Percentiles rank a stretch among this genome's conserved stretches.
phyloP scores from a whole-genome alignment of 345 rosid genomes.

The Excoecaria agallocha region DNA sequence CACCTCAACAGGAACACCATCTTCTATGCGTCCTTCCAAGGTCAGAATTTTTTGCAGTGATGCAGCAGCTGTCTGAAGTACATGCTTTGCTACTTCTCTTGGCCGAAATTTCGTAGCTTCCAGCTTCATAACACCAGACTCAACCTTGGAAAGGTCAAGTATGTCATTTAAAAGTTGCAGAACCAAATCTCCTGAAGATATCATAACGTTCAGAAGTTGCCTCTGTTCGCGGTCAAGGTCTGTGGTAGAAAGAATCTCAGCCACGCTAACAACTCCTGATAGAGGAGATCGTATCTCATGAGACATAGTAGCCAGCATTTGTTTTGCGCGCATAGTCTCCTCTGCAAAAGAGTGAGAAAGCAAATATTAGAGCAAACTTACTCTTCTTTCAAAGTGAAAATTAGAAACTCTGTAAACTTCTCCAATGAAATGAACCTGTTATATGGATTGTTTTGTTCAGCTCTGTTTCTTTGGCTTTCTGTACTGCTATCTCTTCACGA shows the following conservation, averaged over 20 bases:
- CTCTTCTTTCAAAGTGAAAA: conserved; percentile 2
- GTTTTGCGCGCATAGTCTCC: conserved; percentile 98
- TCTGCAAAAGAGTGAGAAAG: conserved; percentile 40
- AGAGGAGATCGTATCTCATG: conserved; percentile 97
- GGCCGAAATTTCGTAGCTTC: conserved; percentile 95
- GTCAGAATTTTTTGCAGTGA: conserved; percentile 73
- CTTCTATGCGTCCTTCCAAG: conserved; percentile 76
- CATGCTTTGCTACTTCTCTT: conserved; percentile 88
- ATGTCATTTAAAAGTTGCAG: conserved; percentile 93
- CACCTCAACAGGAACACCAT: conserved; percentile 90
- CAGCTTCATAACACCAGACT: conserved; percentile 97
- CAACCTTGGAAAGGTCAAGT: conserved; percentile 98
- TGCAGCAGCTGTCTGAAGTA: conserved; percentile 94
- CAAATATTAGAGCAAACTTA: neutral
- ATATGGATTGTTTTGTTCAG: conserved; percentile 90
- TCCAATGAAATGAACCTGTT: conserved; percentile 53
- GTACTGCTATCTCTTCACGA: conserved; percentile 93
- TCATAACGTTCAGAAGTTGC: conserved; percentile 75
- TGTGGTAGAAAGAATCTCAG: conserved; percentile 85
- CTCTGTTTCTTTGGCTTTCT: conserved; percentile 94
- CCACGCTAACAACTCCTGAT: conserved; percentile 91
- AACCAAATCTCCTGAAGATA: conserved; percentile 93
- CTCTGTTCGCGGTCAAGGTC: conserved; percentile 76
- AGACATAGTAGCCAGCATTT: conserved; percentile 97
- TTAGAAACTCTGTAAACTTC: conserved; percentile 1